Evolutionary conservation across 208 protist genomes (phyloP).

Genomic region (Leishmania major): DNA sequence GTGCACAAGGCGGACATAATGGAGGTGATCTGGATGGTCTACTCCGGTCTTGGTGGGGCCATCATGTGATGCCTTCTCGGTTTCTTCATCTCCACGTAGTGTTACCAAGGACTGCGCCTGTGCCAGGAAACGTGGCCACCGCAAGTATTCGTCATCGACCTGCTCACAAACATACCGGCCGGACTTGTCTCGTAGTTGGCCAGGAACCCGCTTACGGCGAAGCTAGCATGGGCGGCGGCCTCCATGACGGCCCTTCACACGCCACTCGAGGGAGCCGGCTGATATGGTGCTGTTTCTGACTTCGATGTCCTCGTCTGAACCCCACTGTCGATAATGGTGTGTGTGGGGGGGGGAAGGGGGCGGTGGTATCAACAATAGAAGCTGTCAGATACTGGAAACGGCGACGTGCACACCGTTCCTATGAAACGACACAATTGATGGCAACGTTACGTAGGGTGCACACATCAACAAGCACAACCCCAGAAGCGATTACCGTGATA

Average conservation of each 20-base stretch:
- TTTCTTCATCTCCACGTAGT: slow-evolving; percentile 34
- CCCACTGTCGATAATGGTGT: slow-evolving; percentile 33
- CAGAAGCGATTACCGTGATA: slow-evolving; percentile 19
- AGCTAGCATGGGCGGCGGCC: slow-evolving; percentile 27
- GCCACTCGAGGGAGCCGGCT: slow-evolving; percentile 51
- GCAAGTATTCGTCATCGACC: slow-evolving; percentile 39
- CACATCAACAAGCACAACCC: slow-evolving; percentile 41
- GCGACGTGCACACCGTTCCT: slow-evolving; percentile 4
- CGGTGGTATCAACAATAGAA: slow-evolving; percentile 31
- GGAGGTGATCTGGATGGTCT: slow-evolving; percentile 45
- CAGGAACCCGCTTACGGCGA: slow-evolving; percentile 48
- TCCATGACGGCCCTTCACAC: slow-evolving; percentile 34
- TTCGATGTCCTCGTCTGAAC: slow-evolving; percentile 41
- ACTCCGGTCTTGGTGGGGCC: slow-evolving; percentile 38
- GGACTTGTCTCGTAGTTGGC: slow-evolving; percentile 25
- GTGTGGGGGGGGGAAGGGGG: too few species aligned
- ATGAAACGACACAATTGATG: slow-evolving; percentile 26
- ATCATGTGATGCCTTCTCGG: slow-evolving; percentile 38
- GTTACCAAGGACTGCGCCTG: slow-evolving; percentile 20
- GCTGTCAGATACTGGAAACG: slow-evolving; percentile 11
- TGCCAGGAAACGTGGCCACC: slow-evolving; percentile 36
- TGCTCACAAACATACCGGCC: slow-evolving; percentile 43
- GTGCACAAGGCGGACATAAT: background rate
- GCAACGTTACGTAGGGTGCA: slow-evolving; percentile 42
- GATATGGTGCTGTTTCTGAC: slow-evolving; percentile 47